phyloP scores from a whole-genome alignment of 257 asterid genomes.

The Capsicum baccatum region DNA sequence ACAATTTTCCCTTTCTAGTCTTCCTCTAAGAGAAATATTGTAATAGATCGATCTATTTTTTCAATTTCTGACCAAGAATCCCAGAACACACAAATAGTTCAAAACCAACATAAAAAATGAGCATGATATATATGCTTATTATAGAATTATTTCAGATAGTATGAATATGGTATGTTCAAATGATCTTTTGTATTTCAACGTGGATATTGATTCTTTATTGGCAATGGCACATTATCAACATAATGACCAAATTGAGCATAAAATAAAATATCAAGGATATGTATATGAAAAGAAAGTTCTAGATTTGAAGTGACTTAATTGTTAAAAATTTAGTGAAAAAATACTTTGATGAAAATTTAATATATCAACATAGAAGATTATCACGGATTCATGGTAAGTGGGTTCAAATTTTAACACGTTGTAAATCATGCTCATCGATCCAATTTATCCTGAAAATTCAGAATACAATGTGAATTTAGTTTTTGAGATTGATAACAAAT shows the following conservation, averaged over 20 bases:
- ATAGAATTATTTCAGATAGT: neutral
- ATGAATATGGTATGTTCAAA: neutral
- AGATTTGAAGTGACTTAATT: neutral
- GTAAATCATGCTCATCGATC: neutral
- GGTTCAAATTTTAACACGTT: neutral
- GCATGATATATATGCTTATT: neutral
- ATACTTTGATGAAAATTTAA: no score
- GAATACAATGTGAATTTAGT: neutral
- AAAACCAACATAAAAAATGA: neutral
- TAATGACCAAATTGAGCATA: neutral
- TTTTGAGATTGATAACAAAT: neutral
- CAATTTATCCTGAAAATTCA: neutral
- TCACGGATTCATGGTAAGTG: no score
- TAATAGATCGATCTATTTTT: slow-evolving; percentile 77
- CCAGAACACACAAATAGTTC: slow-evolving; percentile 35
- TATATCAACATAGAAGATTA: no score
- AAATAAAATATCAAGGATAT: neutral
- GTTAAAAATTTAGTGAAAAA: no score
- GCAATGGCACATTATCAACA: neutral
- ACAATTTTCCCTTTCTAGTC: slow-evolving; percentile 58
- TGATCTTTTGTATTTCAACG: neutral
- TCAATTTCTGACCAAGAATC: slow-evolving; percentile 64
- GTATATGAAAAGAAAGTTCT: neutral
- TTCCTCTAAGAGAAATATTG: slow-evolving; percentile 76
- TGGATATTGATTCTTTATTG: neutral